phyloP scores from a whole-genome alignment of 805 yeast genomes.

The Candida insectorum region DNA sequence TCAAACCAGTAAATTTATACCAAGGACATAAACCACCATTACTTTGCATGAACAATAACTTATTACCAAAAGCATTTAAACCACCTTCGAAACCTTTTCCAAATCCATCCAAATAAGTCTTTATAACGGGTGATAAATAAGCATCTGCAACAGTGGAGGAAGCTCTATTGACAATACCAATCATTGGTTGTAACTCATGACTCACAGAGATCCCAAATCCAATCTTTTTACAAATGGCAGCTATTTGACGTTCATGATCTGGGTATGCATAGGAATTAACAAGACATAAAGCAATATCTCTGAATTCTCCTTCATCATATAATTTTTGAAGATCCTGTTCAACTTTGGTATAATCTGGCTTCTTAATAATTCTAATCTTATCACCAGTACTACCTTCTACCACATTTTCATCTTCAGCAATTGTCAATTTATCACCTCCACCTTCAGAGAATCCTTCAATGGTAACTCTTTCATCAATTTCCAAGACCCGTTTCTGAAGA shows the following conservation, averaged over 20 bases:
- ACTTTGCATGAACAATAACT: slow-evolving; percentile 88
- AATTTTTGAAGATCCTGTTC: slow-evolving; percentile 21
- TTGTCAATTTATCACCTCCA: slow-evolving; percentile 38
- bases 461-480: slow-evolving; percentile 88
- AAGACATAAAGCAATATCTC: slow-evolving; percentile 34
- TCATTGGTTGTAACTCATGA: slow-evolving; percentile 42
- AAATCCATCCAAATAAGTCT: slow-evolving; percentile 31
- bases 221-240: slow-evolving; percentile 29
- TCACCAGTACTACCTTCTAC: slow-evolving; percentile 37
- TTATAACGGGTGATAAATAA: slow-evolving; percentile 38
- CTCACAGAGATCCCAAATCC: slow-evolving; percentile 41
- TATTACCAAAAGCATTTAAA: slow-evolving; percentile 41
- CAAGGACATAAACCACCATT: slow-evolving; percentile 94
- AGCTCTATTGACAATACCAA: slow-evolving; percentile 39
- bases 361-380: slow-evolving; percentile 25
- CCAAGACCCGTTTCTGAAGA: slow-evolving; percentile 72
- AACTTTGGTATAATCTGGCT: slow-evolving; percentile 26
- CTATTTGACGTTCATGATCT: slow-evolving; percentile 32
- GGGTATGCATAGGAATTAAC: slow-evolving; percentile 42
- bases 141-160: slow-evolving; percentile 45
- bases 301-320: slow-evolving; percentile 20
- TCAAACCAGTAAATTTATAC: slow-evolving; percentile 76
- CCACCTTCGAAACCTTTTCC: slow-evolving; percentile 42
- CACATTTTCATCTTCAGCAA: slow-evolving; percentile 27
- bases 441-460: slow-evolving; percentile 73